Evolutionary conservation across 2,329 filamentous ascomycete genomes (phyloP).

Genomic region (Monosporascus sp.): DNA sequence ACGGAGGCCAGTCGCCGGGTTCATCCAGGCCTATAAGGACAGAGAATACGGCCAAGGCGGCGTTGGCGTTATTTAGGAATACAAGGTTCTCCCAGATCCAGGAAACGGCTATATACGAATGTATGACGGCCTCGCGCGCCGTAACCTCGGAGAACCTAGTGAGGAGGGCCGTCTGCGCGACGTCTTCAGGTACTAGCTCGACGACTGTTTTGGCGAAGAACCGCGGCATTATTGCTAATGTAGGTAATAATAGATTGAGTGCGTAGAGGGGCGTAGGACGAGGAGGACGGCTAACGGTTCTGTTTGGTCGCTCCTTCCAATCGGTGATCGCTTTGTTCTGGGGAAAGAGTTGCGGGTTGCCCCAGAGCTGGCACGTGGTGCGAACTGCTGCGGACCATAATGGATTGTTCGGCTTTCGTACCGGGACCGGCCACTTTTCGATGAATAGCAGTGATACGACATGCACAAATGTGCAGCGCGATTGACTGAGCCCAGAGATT

Average conservation of each 20-base stretch:
- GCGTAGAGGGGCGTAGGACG: background rate
- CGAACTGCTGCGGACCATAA: background rate
- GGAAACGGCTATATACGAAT: background rate
- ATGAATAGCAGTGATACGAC: background rate
- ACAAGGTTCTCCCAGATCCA: conserved; percentile 8
- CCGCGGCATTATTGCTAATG: background rate
- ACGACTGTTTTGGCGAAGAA: conserved; percentile 1
- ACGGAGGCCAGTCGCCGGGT: conserved; percentile 6
- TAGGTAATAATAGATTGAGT: conserved; percentile 1
- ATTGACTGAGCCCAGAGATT: conserved; percentile 4
- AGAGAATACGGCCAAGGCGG: background rate
- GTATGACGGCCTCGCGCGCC: background rate
- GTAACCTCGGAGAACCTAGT: background rate
- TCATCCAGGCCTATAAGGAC: conserved; percentile 4
- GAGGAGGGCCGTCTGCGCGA: background rate
- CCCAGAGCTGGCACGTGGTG: background rate
- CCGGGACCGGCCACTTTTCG: background rate
- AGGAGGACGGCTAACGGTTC: background rate
- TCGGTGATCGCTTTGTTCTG: background rate
- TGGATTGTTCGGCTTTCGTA: background rate
- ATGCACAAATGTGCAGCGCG: background rate
- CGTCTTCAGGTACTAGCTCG: conserved; percentile 1
- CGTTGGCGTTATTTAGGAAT: conserved; percentile 6
- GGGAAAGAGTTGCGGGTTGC: background rate
- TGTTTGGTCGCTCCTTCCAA: background rate